Percentiles rank a stretch among this genome's conserved stretches.
phyloP scores from a whole-genome alignment of 2,329 filamentous ascomycete genomes.

The Remersonia thermophila region DNA sequence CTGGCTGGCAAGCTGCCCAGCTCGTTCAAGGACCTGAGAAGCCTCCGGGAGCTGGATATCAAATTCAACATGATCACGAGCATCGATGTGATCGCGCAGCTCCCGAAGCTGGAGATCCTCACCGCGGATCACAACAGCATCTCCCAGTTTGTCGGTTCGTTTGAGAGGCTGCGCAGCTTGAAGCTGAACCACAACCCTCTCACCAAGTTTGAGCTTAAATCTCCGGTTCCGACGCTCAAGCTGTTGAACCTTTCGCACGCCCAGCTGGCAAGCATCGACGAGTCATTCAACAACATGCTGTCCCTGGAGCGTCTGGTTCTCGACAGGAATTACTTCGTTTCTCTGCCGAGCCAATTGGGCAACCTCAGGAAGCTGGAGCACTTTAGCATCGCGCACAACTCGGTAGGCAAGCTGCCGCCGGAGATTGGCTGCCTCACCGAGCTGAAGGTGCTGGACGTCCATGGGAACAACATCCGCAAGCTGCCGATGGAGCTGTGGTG shows the following conservation, averaged over 20 bases:
- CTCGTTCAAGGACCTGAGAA: conserved; percentile 60
- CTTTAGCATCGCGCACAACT: conserved; percentile 89
- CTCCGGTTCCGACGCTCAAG: conserved; percentile 68
- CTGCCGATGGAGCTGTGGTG: conserved; percentile 94
- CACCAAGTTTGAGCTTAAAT: conserved; percentile 77
- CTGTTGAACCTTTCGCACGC: conserved; percentile 81
- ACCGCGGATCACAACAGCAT: conserved; percentile 88
- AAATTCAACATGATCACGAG: conserved; percentile 84
- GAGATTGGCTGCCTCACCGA: conserved; percentile 83
- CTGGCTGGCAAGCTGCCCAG: conserved; percentile 63
- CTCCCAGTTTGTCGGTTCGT: conserved; percentile 80
- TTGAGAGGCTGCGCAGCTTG: conserved; percentile 69
- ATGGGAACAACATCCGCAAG: conserved; percentile 84
- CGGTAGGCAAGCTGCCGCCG: conserved; percentile 67
- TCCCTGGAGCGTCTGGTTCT: conserved; percentile 79
- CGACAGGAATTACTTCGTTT: conserved; percentile 93
- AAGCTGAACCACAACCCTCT: conserved; percentile 92
- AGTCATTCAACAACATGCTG: conserved; percentile 74
- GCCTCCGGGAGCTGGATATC: conserved; percentile 80
- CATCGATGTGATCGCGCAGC: conserved; percentile 73
- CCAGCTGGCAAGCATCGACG: conserved; percentile 82
- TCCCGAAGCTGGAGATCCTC: conserved; percentile 79
- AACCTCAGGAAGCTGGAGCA: conserved; percentile 73
- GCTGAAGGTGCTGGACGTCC: conserved; percentile 72
- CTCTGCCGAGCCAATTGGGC: conserved; percentile 73